Percentiles rank a stretch among this genome's conserved stretches.
Evolutionary conservation across 2,329 filamentous ascomycete species (phyloP).

Genomic region (Exophiala spinifera): DNA sequence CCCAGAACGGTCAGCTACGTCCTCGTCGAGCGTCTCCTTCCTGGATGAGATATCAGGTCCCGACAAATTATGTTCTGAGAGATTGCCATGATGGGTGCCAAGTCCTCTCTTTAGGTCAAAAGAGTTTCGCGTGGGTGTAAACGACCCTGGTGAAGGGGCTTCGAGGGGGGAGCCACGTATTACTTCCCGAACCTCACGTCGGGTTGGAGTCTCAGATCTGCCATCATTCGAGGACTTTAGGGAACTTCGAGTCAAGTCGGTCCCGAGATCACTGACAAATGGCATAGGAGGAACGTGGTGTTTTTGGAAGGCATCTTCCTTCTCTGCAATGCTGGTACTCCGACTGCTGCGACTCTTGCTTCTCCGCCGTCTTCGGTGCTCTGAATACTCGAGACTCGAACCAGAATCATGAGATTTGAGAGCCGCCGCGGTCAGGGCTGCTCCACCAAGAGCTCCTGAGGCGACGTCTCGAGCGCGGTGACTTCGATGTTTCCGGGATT

Average conservation of each 20-base stretch:
- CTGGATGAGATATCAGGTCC: constrained; percentile 34
- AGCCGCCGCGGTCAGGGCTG: constrained; percentile 60
- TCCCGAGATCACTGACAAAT: constrained; percentile 79
- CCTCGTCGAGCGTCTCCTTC: constrained; percentile 46
- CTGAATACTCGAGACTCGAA: constrained; percentile 50
- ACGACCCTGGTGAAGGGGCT: constrained; percentile 58
- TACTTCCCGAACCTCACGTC: constrained; percentile 62
- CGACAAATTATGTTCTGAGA: constrained; percentile 52
- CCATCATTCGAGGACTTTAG: constrained; percentile 80
- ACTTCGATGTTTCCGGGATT: constrained; percentile 52
- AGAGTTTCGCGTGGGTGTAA: constrained; percentile 56
- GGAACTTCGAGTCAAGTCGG: constrained; percentile 82
- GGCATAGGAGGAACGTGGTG: constrained; percentile 77
- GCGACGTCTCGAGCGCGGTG: constrained; percentile 51
- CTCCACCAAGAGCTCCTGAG: constrained; percentile 54
- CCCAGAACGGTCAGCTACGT: constrained; percentile 40
- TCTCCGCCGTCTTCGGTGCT: constrained; percentile 41
- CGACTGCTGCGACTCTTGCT: constrained; percentile 52
- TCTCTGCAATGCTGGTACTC: constrained; percentile 54
- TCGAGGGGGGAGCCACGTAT: constrained; percentile 54
- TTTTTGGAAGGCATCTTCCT: constrained; percentile 47
- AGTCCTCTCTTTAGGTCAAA: constrained; percentile 53
- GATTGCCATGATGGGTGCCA: constrained; percentile 63
- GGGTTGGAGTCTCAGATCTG: constrained; percentile 65
- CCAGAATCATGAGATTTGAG: constrained; percentile 64